Evolutionary conservation across 2,329 filamentous ascomycete genomes (phyloP).

Genomic region (Stenocarpella maydis): DNA sequence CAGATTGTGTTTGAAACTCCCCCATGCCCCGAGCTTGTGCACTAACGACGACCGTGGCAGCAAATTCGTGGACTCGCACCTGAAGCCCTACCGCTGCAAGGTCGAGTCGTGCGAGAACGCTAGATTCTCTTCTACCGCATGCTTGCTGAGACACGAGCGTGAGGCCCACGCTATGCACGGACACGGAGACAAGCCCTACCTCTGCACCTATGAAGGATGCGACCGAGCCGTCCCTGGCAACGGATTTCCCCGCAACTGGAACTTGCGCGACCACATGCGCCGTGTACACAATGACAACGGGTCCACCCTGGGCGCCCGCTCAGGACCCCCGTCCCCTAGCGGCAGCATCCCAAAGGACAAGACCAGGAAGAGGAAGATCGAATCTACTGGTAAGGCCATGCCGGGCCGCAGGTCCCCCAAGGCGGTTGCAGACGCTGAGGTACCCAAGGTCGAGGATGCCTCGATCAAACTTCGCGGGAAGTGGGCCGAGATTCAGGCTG

Average conservation of each 20-base stretch:
- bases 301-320: conserved; percentile 43
- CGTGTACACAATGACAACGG: conserved; percentile 80
- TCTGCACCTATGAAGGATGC: conserved; percentile 88
- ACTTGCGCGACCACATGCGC: conserved; percentile 96
- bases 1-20: neutral
- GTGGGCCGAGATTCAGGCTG: conserved; percentile 70
- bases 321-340: conserved; percentile 38
- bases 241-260: conserved; percentile 95
- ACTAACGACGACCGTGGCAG: conserved; percentile 54
- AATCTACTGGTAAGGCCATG: conserved; percentile 51
- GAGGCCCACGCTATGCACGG: conserved; percentile 97
- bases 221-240: conserved; percentile 83
- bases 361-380: conserved; percentile 67
- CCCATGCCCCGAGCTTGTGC: neutral
- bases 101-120: conserved; percentile 81
- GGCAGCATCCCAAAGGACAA: conserved; percentile 49
- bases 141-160: conserved; percentile 91
- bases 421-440: conserved; percentile 42
- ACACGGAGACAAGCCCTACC: conserved; percentile 89
- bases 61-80: conserved; percentile 96
- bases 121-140: conserved; percentile 94
- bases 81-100: conserved; percentile 97
- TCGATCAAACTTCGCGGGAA: conserved; percentile 57
- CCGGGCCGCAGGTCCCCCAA: conserved; percentile 58
- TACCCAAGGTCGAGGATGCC: conserved; percentile 46